phyloP scores from a whole-genome alignment of 106 monocot genomes.

The Dioscorea zingiberensis region DNA sequence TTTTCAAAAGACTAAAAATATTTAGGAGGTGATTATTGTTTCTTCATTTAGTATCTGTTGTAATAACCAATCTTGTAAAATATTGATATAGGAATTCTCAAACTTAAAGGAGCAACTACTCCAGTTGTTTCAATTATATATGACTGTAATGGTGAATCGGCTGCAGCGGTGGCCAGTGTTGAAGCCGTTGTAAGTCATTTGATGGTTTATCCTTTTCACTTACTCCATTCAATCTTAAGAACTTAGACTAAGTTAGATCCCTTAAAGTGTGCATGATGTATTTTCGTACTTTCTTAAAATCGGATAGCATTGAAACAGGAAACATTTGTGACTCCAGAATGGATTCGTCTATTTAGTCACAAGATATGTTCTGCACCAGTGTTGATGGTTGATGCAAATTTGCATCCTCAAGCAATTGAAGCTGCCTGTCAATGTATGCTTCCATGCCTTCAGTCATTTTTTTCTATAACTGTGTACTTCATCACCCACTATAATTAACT shows the following conservation, averaged over 20 bases:
- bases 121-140: constrained; percentile 70
- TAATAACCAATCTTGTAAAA: too few relatives aligned
- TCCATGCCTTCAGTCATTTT: not conserved
- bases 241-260: too few relatives aligned
- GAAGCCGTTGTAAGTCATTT: constrained; percentile 63
- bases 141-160: constrained; percentile 56
- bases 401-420: constrained; percentile 53
- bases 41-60: too few relatives aligned
- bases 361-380: constrained; percentile 57
- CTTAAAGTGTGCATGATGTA: too few relatives aligned
- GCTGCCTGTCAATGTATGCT: constrained; percentile 59
- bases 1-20: too few relatives aligned
- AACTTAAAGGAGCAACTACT: constrained; percentile 26
- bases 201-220: not conserved
- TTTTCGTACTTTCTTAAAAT: not conserved
- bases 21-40: too few relatives aligned
- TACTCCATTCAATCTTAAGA: not conserved
- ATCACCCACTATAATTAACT: too few relatives aligned
- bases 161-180: constrained; percentile 70
- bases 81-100: constrained; percentile 47
- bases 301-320: constrained; percentile 37
- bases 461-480: too few relatives aligned
- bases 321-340: constrained; percentile 48
- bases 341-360: constrained; percentile 43
- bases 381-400: constrained; percentile 83